phyloP scores from a whole-genome alignment of 148 eudicot genomes.

The Selenicereus undatus region DNA sequence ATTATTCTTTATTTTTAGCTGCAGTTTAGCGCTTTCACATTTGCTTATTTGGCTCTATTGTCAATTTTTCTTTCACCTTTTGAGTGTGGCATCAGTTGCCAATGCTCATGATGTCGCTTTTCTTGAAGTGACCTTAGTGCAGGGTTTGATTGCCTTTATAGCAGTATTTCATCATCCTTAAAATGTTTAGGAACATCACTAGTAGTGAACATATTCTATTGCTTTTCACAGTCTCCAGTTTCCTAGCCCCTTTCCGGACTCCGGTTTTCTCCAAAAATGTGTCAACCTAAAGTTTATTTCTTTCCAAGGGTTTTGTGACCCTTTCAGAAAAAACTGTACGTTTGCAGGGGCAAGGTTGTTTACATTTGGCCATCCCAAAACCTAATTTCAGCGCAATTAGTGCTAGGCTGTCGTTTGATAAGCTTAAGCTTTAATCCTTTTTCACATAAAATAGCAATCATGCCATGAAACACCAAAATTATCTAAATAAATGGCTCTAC shows the following conservation, averaged over 20 bases:
- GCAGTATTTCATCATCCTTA: not conserved
- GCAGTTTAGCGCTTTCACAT: not conserved
- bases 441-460: not conserved
- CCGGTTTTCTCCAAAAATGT: not conserved
- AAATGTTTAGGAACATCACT: not conserved
- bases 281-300: not conserved
- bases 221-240: not conserved
- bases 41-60: not conserved
- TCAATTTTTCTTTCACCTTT: not conserved
- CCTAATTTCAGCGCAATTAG: not conserved
- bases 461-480: not conserved
- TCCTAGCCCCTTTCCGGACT: not conserved
- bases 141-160: not conserved
- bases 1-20: too few relatives aligned
- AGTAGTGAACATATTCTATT: not conserved
- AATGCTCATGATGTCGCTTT: not conserved
- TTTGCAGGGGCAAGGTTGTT: too few relatives aligned
- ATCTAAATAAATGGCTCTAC: not conserved
- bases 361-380: not conserved
- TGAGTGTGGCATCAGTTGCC: not conserved
- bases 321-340: not conserved
- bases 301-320: too few relatives aligned
- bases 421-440: not conserved
- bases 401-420: not conserved
- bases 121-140: not conserved